phyloP scores from a whole-genome alignment of 148 eudicot genomes.

The Rhododendron molle region DNA sequence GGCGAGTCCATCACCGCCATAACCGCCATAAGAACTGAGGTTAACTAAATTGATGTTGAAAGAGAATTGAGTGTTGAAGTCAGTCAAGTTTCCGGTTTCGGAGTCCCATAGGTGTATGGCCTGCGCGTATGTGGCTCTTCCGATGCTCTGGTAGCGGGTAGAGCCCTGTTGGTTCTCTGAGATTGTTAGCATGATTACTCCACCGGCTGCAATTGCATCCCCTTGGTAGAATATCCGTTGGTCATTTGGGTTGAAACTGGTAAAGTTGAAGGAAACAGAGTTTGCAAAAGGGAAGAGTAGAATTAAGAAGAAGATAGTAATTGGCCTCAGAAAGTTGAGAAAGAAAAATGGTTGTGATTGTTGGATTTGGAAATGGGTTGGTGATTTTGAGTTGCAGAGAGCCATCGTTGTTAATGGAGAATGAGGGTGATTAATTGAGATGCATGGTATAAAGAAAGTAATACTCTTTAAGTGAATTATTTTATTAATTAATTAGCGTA shows the following conservation, averaged over 20 bases:
- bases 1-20: not conserved
- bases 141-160: fast-evolving
- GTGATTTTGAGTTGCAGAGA: not conserved
- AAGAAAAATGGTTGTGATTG: not conserved
- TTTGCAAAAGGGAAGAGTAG: not conserved
- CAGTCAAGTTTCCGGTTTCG: not conserved
- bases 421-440: not conserved
- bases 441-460: not conserved
- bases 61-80: not conserved
- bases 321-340: not conserved
- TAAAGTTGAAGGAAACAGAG: not conserved
- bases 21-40: no score
- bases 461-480: not conserved
- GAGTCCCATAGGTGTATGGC: not conserved
- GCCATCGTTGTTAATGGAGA: no score
- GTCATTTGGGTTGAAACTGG: not conserved
- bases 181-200: not conserved
- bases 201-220: not conserved
- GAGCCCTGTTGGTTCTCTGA: not conserved
- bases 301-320: not conserved
- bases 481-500: no score
- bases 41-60: no score
- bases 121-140: not conserved
- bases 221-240: not conserved
- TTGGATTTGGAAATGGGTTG: not conserved